Evolutionary conservation across 495 filamentous ascomycete genomes (phyloP).

Genomic region (Aspergillus conjunctus): DNA sequence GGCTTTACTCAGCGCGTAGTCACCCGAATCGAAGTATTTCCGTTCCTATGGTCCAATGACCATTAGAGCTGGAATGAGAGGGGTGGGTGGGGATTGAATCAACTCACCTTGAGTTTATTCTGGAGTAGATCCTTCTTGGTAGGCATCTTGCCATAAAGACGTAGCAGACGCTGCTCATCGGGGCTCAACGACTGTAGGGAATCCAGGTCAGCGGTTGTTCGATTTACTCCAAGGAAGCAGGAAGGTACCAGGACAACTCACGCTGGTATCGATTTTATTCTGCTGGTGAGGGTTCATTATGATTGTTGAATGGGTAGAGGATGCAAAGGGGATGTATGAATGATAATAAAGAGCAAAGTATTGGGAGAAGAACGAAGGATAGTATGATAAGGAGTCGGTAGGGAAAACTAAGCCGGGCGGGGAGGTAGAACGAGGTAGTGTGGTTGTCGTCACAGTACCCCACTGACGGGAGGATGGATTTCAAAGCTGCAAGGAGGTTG

Average conservation of each 20-base stretch:
- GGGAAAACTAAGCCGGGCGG: conserved; percentile 16
- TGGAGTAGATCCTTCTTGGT: conserved; percentile 94
- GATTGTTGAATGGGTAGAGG: conserved; percentile 24
- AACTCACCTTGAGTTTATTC: conserved; percentile 83
- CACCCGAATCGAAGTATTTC: conserved; percentile 98
- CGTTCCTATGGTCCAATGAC: conserved; percentile 64
- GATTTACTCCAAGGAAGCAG: conserved; percentile 11
- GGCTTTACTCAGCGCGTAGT: conserved; percentile 97
- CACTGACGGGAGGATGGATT: conserved; percentile 18
- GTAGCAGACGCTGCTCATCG: conserved; percentile 93
- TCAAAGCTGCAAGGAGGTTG: conserved; percentile 7
- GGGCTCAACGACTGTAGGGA: conserved; percentile 73
- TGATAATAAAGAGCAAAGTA: not conserved
- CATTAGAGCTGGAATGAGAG: conserved; percentile 13
- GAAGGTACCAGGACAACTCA: conserved; percentile 50
- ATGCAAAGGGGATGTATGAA: not conserved
- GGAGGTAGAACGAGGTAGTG: conserved; percentile 22
- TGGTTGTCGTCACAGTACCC: conserved; percentile 31
- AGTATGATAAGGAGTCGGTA: conserved; percentile 2
- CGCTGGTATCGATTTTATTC: conserved; percentile 95
- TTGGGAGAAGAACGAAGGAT: conserved; percentile 5
- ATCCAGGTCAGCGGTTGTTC: conserved; percentile 17
- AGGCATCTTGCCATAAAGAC: conserved; percentile 94
- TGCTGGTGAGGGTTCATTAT: conserved; percentile 94
- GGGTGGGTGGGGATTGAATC: not conserved